Base-by-base conservation (phyloP, 805 yeast genomes). In the Komagataella populi region DNA sequence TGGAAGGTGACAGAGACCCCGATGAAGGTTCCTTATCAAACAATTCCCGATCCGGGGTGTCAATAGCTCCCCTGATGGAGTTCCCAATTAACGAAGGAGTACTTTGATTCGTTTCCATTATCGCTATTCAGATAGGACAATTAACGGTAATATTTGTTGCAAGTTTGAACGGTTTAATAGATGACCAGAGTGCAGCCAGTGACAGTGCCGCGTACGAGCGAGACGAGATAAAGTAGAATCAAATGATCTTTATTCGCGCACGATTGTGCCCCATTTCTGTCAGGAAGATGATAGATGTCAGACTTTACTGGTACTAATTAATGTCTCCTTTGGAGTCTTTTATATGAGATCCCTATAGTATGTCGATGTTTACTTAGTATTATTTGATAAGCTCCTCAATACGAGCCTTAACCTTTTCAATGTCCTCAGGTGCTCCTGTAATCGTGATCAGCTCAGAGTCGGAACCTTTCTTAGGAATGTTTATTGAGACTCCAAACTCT, bases 341-440 rank as follows among this genome's bases (percentile, higher is more conserved):
- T 30, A 18, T 46, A 30, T 22, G n/a, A 16, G 16, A 8, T 22
- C 10, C 17, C 12, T 17, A 4, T 16, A 22, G 23, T 4, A 23
- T 8, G n/a, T 20, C n/a, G 10, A 4, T 30, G 18, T 22, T 5
- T 30, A 18, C 51, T n/a, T 46, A 7, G 23, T 76, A 73, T 59
- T 83, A 87, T 60, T 74, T 77, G 51, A 84, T 77, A 54, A 87
- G 68, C 53, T 77, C 81, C 17, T 62, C 62, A 50, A 90, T 74
- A 62, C 80, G 81, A 48, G 70, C 76, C 63, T 77, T 81, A 54
- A 87, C 87, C 51, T 71, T 73, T 45, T 71, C 83, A 49, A 87
- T 71, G 51, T 78, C 72, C 53, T 78, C 90, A 4, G 87, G 82
- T 55, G 77, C 68, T 52, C 96, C 96, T 48, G 67, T 64, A 49